Percentiles rank a stretch among this genome's conserved stretches.
Evolutionary conservation across 495 filamentous ascomycete species (phyloP).

Genomic region (Aspergillus olivimuriae): DNA sequence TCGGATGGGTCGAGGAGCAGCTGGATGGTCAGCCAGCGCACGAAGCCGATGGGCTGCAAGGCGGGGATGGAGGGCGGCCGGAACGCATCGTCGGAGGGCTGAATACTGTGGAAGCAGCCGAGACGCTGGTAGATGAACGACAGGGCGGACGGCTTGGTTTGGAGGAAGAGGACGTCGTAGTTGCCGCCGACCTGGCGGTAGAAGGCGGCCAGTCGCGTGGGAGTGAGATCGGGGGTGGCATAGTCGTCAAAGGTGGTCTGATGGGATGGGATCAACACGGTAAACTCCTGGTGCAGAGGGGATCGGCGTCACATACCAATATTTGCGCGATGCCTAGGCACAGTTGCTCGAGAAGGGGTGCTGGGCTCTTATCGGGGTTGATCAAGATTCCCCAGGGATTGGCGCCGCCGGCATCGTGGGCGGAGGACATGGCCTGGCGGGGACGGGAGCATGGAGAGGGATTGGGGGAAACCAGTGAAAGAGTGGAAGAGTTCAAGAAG

Average conservation of each 20-base stretch:
- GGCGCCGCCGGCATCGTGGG: conserved; percentile 15
- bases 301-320: conserved; percentile 58
- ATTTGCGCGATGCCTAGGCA: conserved; percentile 70
- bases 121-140: conserved; percentile 89
- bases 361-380: conserved; percentile 69
- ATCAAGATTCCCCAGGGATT: conserved; percentile 80
- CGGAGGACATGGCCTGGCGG: conserved; percentile 27
- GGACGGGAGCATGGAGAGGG: conserved; percentile 6
- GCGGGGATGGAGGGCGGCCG: conserved; percentile 71
- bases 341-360: conserved; percentile 68
- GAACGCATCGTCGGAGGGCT: conserved; percentile 65
- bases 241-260: conserved; percentile 59
- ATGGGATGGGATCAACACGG: conserved; percentile 6
- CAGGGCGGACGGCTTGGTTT: conserved; percentile 64
- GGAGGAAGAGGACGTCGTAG: conserved; percentile 81
- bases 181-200: conserved; percentile 86
- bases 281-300: background rate
- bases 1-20: conserved; percentile 81
- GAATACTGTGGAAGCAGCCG: conserved; percentile 78
- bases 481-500: too few relatives aligned
- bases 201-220: conserved; percentile 78
- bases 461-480: too few relatives aligned
- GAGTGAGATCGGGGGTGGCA: conserved; percentile 60
- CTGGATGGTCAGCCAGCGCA: conserved; percentile 92
- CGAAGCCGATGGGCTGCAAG: conserved; percentile 75